Evolutionary conservation across 1,284 basidiomycete species (phyloP).

Genomic region (Trametes versicolor): DNA sequence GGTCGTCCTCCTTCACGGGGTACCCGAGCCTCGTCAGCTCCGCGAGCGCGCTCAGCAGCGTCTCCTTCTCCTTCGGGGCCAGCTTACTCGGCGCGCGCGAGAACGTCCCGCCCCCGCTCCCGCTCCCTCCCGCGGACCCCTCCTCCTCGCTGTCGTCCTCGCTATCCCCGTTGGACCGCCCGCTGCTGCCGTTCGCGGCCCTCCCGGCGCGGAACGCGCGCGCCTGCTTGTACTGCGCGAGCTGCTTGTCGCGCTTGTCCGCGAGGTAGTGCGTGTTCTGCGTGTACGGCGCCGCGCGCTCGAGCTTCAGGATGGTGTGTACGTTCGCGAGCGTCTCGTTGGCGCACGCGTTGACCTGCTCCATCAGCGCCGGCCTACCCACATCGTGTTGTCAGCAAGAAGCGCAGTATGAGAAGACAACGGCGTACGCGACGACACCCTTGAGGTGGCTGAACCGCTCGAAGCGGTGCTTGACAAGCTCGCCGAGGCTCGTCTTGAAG

Average conservation of each 20-base stretch:
- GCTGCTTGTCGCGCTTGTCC: conserved; percentile 29
- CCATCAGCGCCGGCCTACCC: conserved; percentile 19
- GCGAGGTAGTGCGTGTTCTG: conserved; percentile 47
- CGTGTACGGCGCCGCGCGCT: conserved; percentile 42
- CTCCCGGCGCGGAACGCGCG: conserved; percentile 15
- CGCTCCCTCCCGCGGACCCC: not conserved
- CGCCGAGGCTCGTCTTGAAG: conserved; percentile 37
- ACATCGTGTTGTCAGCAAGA: not conserved
- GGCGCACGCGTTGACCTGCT: conserved; percentile 4
- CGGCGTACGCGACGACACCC: conserved; percentile 41
- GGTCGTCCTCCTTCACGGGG: conserved; percentile 45
- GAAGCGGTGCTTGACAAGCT: conserved; percentile 44
- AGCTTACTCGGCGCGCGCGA: conserved; percentile 13
- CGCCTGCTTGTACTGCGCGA: conserved; percentile 37
- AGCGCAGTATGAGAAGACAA: not conserved
- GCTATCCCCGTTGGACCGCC: conserved; percentile 4
- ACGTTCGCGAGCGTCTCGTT: conserved; percentile 1
- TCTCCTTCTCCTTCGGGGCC: conserved; percentile 6
- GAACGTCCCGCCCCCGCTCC: conserved; percentile 14
- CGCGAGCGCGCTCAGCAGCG: conserved; percentile 39
- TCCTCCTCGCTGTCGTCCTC: conserved; percentile 13
- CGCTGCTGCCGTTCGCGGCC: not conserved
- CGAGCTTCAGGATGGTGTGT: conserved; percentile 12
- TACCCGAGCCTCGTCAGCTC: conserved; percentile 48
- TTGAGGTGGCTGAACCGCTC: conserved; percentile 43